These are phyloP conservation scores for Ascochyta fabae DNA, from an alignment of 2,329 filamentous ascomycete genomes.

Conservation along the genomic window DNA sequence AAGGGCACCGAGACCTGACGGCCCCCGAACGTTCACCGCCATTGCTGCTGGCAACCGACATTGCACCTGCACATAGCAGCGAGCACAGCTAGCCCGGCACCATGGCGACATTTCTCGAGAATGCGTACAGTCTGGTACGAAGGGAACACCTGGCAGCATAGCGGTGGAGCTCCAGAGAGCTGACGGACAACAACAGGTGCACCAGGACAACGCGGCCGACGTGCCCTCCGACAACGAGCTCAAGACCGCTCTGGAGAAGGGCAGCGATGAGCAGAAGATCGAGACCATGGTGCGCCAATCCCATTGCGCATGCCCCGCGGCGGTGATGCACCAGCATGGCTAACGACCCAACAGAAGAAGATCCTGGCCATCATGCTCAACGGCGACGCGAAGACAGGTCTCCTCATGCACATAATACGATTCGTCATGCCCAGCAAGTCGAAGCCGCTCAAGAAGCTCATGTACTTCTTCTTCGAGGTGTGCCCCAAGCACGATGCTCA, in stretches of 20 bases:
- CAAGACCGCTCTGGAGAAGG: slow-evolving; percentile 91
- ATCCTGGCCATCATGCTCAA: slow-evolving; percentile 98
- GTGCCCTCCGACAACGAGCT: slow-evolving; percentile 89
- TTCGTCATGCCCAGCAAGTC: slow-evolving; percentile 99
- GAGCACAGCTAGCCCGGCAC: slow-evolving; percentile 48
- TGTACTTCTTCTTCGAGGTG: slow-evolving; percentile 99
- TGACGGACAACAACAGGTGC: slow-evolving; percentile 59
- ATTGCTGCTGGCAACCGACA: slow-evolving; percentile 27
- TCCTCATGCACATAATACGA: slow-evolving; percentile 99
- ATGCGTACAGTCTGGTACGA: slow-evolving; percentile 83
- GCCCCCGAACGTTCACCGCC: slow-evolving; percentile 38
- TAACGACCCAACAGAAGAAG: slow-evolving; percentile 65
- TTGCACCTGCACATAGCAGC: slow-evolving; percentile 7
- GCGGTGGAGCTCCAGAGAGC: slow-evolving; percentile 31
- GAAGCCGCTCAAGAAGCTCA: slow-evolving; percentile 94
- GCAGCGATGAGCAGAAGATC: slow-evolving; percentile 88
- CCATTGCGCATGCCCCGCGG: slow-evolving; percentile 33
- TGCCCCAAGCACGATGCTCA: slow-evolving; percentile 91
- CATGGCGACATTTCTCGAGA: slow-evolving; percentile 95
- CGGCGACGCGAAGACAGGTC: slow-evolving; percentile 90
- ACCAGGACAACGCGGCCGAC: slow-evolving; percentile 96
- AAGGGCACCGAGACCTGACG: slow-evolving; percentile 35
- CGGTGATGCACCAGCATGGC: slow-evolving; percentile 59
- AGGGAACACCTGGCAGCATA: slow-evolving; percentile 36
- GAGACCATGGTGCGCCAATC: slow-evolving; percentile 65